Evolutionary conservation across 768 basidiomycete genomes (phyloP).

Genomic region (Phallus indusiatus): DNA sequence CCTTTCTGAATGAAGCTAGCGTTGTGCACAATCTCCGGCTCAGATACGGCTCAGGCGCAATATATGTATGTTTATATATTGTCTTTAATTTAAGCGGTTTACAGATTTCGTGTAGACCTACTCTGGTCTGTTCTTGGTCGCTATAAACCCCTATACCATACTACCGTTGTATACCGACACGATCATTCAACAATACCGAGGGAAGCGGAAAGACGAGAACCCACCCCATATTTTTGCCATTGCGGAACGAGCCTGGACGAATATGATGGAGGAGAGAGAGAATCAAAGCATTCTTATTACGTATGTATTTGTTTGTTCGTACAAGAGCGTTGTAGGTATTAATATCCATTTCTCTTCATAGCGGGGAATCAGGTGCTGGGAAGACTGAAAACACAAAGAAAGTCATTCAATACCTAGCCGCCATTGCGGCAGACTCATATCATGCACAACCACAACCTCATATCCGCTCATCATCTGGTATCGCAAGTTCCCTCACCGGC

Average conservation of each 20-base stretch:
- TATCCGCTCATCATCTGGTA: conserved; percentile 55
- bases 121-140: conserved; percentile 94
- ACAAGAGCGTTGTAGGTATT: conserved; percentile 2
- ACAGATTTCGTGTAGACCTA: conserved; percentile 52
- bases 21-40: conserved; percentile 96
- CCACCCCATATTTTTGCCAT: conserved; percentile 82
- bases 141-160: conserved; percentile 93
- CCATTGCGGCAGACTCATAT: conserved; percentile 75
- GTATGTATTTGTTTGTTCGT: conserved; percentile 1
- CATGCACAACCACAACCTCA: conserved; percentile 47
- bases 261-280: conserved; percentile 95
- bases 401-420: conserved; percentile 98
- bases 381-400: conserved; percentile 96
- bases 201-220: conserved; percentile 77
- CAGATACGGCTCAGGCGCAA: conserved; percentile 84
- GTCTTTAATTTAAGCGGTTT: background rate
- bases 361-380: conserved; percentile 97
- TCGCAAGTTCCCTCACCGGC: conserved; percentile 41
- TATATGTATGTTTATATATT: conserved; percentile 60
- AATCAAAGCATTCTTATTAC: conserved; percentile 94
- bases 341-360: conserved; percentile 22
- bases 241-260: conserved; percentile 95
- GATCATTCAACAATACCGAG: conserved; percentile 85
- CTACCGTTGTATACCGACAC: conserved; percentile 86
- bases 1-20: conserved; percentile 95